Evolutionary conservation across 2,329 filamentous ascomycete species (phyloP).

Genomic region (Thermoascus crustaceus): DNA sequence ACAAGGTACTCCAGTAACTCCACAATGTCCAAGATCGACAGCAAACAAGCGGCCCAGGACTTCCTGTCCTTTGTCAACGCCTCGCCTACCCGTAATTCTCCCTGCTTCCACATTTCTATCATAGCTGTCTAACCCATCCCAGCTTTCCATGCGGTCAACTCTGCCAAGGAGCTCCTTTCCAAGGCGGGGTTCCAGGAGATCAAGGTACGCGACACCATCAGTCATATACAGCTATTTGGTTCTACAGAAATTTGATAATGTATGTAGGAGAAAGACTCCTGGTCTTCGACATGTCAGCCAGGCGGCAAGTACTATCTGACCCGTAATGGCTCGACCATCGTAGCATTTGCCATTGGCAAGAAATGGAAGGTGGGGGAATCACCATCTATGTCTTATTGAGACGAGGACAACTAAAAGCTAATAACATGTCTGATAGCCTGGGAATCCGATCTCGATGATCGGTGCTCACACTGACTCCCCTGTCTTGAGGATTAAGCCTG

Average conservation of each 20-base stretch:
- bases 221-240: neutral
- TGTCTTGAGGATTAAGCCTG: constrained; percentile 83
- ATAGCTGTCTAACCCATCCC: constrained; percentile 15
- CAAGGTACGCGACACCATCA: constrained; percentile 42
- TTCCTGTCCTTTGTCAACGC: constrained; percentile 91
- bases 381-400: neutral
- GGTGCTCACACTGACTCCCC: constrained; percentile 95
- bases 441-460: constrained; percentile 84
- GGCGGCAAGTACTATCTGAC: constrained; percentile 96
- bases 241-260: neutral
- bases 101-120: constrained; percentile 5
- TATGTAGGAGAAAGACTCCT: constrained; percentile 70
- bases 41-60: constrained; percentile 56
- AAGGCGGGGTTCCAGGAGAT: constrained; percentile 81
- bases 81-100: constrained; percentile 73
- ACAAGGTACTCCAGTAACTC: constrained; percentile 9
- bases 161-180: constrained; percentile 65
- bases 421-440: constrained; percentile 43
- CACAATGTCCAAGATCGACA: constrained; percentile 20
- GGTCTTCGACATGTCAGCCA: constrained; percentile 68
- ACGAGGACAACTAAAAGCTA: neutral
- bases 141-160: constrained; percentile 92
- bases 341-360: constrained; percentile 83
- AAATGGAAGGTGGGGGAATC: constrained; percentile 59
- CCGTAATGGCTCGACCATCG: constrained; percentile 82